Conservation (phyloP, 2,329 filamentous ascomycete species). For the Aotearoamyces nothofagi region DNA sequence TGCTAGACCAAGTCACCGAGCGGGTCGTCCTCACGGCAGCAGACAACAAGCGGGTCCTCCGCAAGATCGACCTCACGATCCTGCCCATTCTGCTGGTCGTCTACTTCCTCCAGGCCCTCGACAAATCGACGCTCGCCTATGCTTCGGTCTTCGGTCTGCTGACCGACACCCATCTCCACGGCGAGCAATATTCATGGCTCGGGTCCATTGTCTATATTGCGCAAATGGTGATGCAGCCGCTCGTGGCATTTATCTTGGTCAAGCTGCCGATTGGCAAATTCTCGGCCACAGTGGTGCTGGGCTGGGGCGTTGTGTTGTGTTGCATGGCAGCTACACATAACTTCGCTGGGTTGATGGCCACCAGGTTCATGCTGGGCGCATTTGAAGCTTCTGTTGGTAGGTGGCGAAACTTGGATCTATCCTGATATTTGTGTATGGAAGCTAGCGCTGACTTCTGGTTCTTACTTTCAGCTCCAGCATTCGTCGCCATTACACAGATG, state of each 20-base stretch:
- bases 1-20: background rate
- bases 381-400: slow-evolving; percentile 16
- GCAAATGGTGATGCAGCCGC: slow-evolving; percentile 40
- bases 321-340: slow-evolving; percentile 17
- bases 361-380: slow-evolving; percentile 25
- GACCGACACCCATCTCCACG: slow-evolving; percentile 29
- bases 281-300: slow-evolving; percentile 31
- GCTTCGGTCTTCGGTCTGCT: slow-evolving; percentile 33
- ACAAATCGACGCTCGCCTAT: slow-evolving; percentile 19
- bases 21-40: background rate
- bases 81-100: slow-evolving; percentile 34
- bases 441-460: background rate
- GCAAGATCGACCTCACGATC: slow-evolving; percentile 31
- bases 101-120: slow-evolving; percentile 41
- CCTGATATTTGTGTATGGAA: background rate
- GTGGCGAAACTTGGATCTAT: too few relatives aligned
- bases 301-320: slow-evolving; percentile 34
- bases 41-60: slow-evolving; percentile 9
- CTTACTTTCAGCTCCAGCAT: slow-evolving; percentile 30
- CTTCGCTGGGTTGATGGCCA: slow-evolving; percentile 21
- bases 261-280: slow-evolving; percentile 39
- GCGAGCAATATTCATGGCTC: slow-evolving; percentile 39
- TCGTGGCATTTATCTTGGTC: slow-evolving; percentile 35
- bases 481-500: slow-evolving; percentile 42
- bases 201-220: slow-evolving; percentile 46